A percentile compares a stretch with the other conserved stretches of the same genome.
phyloP scores from a whole-genome alignment of 2,329 filamentous ascomycete species.

The Cladophialophora exuberans region DNA sequence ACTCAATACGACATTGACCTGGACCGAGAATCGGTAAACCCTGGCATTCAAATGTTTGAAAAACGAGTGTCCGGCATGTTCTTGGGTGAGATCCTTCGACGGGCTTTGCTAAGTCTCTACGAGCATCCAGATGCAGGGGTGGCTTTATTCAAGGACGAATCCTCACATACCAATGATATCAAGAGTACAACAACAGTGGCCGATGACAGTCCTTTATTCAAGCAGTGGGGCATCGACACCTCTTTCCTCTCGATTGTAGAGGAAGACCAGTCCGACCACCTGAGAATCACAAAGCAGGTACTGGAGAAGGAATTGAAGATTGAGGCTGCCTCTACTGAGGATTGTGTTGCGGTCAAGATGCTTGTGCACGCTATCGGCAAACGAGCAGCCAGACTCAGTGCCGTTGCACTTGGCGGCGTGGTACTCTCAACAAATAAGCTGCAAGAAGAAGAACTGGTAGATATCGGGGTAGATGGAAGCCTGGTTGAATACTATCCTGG shows the following conservation, averaged over 20 bases:
- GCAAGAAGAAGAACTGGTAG: constrained; percentile 69
- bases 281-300: constrained; percentile 74
- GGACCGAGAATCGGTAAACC: constrained; percentile 81
- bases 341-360: constrained; percentile 84
- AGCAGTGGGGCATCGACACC: constrained; percentile 88
- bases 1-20: constrained; percentile 81
- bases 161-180: constrained; percentile 70
- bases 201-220: constrained; percentile 68
- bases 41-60: constrained; percentile 97
- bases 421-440: constrained; percentile 80
- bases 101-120: constrained; percentile 69
- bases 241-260: constrained; percentile 86
- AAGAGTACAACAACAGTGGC: constrained; percentile 71
- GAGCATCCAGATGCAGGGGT: constrained; percentile 65
- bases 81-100: constrained; percentile 86
- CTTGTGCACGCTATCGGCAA: constrained; percentile 83
- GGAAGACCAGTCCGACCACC: constrained; percentile 73
- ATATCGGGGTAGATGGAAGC: constrained; percentile 92
- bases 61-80: constrained; percentile 99
- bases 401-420: constrained; percentile 83
- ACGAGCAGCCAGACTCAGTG: constrained; percentile 83
- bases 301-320: constrained; percentile 78
- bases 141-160: constrained; percentile 75
- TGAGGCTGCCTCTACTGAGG: constrained; percentile 75
- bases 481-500: constrained; percentile 94